A percentile compares a stretch with the other conserved stretches of the same genome.
phyloP scores from a whole-genome alignment of 2,329 filamentous ascomycete genomes.

The Botryosphaeria dothidea region DNA sequence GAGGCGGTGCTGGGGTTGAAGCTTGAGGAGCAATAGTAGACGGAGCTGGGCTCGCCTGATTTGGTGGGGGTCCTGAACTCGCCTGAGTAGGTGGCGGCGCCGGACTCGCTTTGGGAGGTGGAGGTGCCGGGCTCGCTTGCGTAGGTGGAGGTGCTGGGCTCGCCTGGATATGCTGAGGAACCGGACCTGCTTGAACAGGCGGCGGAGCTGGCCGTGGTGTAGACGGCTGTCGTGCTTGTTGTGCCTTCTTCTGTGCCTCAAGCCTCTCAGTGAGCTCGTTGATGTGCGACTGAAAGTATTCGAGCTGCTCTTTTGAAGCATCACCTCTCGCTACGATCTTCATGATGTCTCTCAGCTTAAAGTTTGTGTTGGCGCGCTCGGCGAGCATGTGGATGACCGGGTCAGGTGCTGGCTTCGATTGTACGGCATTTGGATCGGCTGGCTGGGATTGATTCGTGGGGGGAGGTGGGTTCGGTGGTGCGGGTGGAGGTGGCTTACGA shows the following conservation, averaged over 20 bases:
- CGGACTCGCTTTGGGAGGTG: neutral
- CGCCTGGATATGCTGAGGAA: neutral
- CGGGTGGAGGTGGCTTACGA: constrained; percentile 22
- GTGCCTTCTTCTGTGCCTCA: constrained; percentile 38
- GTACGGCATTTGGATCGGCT: constrained; percentile 13
- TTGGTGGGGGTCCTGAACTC: neutral
- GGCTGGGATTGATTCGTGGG: constrained; percentile 12
- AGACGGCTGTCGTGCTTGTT: constrained; percentile 1
- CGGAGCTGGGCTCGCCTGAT: neutral
- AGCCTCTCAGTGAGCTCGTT: constrained; percentile 68
- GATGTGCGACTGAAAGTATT: constrained; percentile 77
- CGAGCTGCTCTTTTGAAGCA: constrained; percentile 69
- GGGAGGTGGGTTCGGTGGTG: constrained; percentile 20
- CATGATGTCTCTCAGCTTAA: constrained; percentile 75
- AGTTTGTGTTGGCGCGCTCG: constrained; percentile 71
- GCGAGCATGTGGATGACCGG: constrained; percentile 81
- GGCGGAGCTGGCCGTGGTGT: neutral
- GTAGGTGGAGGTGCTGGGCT: neutral
- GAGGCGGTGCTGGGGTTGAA: neutral
- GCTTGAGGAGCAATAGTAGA: neutral
- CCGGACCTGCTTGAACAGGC: neutral
- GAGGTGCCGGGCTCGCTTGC: neutral
- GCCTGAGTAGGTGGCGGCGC: neutral
- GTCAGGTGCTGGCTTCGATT: constrained; percentile 54
- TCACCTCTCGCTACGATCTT: constrained; percentile 77